Percentiles rank a stretch among this genome's conserved stretches.
phyloP scores from a whole-genome alignment of 192 early-diverging fungal genomes.

The Linnemannia exigua region DNA sequence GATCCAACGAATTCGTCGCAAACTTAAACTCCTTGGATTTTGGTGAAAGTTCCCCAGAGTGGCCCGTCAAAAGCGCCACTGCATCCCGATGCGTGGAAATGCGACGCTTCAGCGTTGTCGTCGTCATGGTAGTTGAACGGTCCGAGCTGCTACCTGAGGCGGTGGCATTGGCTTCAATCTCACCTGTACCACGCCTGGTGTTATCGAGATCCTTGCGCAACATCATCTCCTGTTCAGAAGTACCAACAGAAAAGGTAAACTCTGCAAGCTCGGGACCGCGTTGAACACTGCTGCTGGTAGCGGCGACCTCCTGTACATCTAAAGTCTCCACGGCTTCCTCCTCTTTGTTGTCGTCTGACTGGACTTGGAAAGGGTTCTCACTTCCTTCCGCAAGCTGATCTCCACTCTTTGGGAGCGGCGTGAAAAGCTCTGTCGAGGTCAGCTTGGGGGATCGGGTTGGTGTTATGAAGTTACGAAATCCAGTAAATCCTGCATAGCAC shows the following conservation, averaged over 20 bases:
- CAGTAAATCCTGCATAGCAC: constrained; percentile 28
- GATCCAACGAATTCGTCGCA: constrained; percentile 11
- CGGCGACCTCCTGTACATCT: neutral
- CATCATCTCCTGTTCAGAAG: neutral
- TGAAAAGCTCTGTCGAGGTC: neutral
- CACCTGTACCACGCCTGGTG: neutral
- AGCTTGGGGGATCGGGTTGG: constrained; percentile 3
- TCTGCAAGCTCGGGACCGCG: neutral
- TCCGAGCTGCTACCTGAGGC: neutral
- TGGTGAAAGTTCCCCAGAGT: neutral
- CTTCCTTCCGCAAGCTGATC: neutral
- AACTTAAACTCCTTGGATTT: constrained; percentile 23
- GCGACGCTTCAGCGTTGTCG: constrained; percentile 2
- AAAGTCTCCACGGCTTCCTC: constrained; percentile 13
- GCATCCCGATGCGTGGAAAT: constrained; percentile 26
- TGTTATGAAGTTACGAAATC: constrained; percentile 24
- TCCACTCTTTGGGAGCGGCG: neutral
- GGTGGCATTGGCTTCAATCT: neutral
- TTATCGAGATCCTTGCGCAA: neutral
- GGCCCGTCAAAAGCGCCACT: constrained; percentile 16
- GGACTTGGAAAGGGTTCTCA: neutral
- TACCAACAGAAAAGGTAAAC: neutral
- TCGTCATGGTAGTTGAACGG: neutral
- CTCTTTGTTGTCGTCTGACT: neutral
- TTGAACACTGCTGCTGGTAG: neutral